Evolutionary conservation across 1,284 basidiomycete species (phyloP).

Genomic region (Rhodotorula sp.): DNA sequence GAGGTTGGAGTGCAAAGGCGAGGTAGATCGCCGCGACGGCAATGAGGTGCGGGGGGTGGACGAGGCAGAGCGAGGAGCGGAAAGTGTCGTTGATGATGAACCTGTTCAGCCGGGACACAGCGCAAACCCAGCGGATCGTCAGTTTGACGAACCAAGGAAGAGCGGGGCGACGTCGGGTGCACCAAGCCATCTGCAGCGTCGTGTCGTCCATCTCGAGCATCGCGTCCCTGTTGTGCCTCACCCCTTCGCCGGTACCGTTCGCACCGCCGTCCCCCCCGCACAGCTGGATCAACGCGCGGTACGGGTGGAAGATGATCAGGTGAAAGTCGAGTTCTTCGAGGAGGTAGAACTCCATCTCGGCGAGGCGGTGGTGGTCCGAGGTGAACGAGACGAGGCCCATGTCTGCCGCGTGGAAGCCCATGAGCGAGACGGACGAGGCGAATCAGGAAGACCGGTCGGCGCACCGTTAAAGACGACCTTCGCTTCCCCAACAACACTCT

Average conservation of each 20-base stretch:
- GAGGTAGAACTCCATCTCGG: constrained; percentile 98
- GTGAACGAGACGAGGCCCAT: constrained; percentile 69
- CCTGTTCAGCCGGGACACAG: constrained; percentile 54
- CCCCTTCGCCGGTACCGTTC: constrained; percentile 17
- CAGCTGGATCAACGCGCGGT: constrained; percentile 76
- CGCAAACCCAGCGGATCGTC: no score
- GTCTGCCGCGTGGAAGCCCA: constrained; percentile 24
- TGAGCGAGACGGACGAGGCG: neutral
- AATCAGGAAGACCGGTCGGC: constrained; percentile 45
- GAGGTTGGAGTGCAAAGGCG: constrained; percentile 60
- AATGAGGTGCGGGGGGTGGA: constrained; percentile 91
- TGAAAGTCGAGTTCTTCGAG: constrained; percentile 96
- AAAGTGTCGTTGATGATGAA: constrained; percentile 96
- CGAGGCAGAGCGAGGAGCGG: constrained; percentile 80
- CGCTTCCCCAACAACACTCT: constrained; percentile 83
- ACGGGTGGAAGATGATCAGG: constrained; percentile 89
- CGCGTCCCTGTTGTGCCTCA: constrained; percentile 51
- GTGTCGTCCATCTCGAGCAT: constrained; percentile 65
- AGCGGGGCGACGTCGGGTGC: constrained; percentile 31
- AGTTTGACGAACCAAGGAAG: no score
- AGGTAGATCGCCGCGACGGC: constrained; percentile 88
- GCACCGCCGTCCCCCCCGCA: constrained; percentile 56
- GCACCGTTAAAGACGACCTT: constrained; percentile 71
- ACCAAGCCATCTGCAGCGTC: constrained; percentile 71
- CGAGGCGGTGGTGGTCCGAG: constrained; percentile 74